Evolutionary conservation across 805 yeast species (phyloP).

Genomic region (Clavispora fructus): DNA sequence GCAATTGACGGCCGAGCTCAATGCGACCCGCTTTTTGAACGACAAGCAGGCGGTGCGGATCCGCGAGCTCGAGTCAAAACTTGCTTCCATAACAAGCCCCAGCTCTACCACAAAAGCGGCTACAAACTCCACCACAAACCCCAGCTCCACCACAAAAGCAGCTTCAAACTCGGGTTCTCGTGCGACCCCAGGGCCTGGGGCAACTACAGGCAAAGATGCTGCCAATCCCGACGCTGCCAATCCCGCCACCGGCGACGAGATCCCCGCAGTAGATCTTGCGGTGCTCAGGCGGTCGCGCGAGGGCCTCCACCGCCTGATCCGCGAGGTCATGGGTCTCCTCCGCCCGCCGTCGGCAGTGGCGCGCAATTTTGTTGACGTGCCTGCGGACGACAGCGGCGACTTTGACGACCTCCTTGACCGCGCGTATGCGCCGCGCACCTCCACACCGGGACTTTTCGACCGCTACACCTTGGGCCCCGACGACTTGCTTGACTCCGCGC

Average conservation of each 20-base stretch:
- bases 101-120: background rate
- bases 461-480: slow-evolving; percentile 11
- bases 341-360: slow-evolving; percentile 10
- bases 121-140: too few species aligned
- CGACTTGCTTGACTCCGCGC: slow-evolving; percentile 6
- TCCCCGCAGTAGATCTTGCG: slow-evolving; percentile 13
- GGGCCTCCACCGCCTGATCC: slow-evolving; percentile 10
- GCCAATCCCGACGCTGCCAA: background rate
- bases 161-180: too few species aligned
- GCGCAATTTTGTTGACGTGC: slow-evolving; percentile 1
- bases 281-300: slow-evolving; percentile 12
- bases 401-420: slow-evolving; percentile 6
- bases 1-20: slow-evolving; percentile 49
- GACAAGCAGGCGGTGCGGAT: slow-evolving; percentile 38
- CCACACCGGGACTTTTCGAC: slow-evolving; percentile 5
- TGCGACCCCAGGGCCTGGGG: too few species aligned
- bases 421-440: background rate
- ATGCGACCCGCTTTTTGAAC: slow-evolving; percentile 36
- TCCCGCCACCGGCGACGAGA: background rate
- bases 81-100: background rate
- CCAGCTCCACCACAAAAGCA: too few species aligned
- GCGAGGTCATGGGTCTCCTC: slow-evolving; percentile 12
- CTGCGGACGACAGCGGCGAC: slow-evolving; percentile 6
- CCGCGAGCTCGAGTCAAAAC: slow-evolving; percentile 29
- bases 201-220: too few species aligned